Evolutionary conservation across 768 basidiomycete species (phyloP).

Genomic region (Boletus barrowsii): DNA sequence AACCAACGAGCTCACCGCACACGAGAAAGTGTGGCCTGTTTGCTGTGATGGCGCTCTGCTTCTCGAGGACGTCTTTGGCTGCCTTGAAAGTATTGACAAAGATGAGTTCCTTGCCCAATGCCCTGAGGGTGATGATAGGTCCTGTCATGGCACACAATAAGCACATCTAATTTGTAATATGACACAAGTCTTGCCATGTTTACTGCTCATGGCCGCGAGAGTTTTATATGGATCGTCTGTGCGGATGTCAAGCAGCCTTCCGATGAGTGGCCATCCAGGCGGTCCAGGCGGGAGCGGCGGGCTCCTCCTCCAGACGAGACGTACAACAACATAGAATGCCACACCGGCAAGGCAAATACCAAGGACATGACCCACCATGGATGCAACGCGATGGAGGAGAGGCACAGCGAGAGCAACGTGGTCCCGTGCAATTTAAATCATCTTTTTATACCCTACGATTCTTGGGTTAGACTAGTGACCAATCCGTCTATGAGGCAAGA

Average conservation of each 20-base stretch:
- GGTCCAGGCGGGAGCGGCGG: slow-evolving; percentile 12
- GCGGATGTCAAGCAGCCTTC: slow-evolving; percentile 12
- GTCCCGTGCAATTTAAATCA: too few relatives aligned
- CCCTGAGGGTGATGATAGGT: background rate
- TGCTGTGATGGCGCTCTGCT: slow-evolving; percentile 2
- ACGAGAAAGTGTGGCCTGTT: slow-evolving; percentile 7
- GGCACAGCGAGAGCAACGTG: too few relatives aligned
- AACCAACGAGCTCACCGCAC: slow-evolving; percentile 20
- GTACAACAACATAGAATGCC: background rate
- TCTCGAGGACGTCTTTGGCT: slow-evolving; percentile 9
- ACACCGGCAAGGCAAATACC: slow-evolving; percentile 13
- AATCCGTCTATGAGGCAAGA: too few relatives aligned
- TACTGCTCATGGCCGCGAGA: slow-evolving; percentile 37
- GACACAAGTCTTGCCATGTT: slow-evolving; percentile 40
- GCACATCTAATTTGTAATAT: background rate
- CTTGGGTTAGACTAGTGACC: too few relatives aligned
- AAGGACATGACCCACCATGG: background rate
- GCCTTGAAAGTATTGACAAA: slow-evolving; percentile 46
- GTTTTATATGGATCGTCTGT: slow-evolving; percentile 41
- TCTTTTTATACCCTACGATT: too few relatives aligned
- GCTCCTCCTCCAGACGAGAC: background rate
- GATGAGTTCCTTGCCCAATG: slow-evolving; percentile 45
- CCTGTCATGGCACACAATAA: slow-evolving; percentile 18
- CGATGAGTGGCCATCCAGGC: slow-evolving; percentile 38
- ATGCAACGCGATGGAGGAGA: background rate